Base-by-base conservation (phyloP, 805 yeast genomes). In the Ascoidea tarda region DNA sequence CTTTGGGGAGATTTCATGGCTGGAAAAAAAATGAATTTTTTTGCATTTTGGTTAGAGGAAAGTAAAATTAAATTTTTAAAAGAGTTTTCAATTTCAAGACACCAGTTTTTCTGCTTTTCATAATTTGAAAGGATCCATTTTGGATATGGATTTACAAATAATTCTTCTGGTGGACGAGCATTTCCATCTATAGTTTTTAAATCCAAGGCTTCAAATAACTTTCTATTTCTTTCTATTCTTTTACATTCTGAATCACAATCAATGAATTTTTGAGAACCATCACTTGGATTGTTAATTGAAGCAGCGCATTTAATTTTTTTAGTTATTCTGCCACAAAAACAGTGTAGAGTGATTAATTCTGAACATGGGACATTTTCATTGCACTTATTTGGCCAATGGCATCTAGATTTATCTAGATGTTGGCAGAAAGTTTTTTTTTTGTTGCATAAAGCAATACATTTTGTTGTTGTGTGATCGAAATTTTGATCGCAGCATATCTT, bases 181-280 rank as follows among this genome's bases (percentile, higher is more conserved):
- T 61, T 57, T 38, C 62, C 49, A 16, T 52, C 1, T 45, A 42
- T 53, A 2, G 49, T 16, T 16, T 33, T 52, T 1, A 68, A 50
- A 12, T 73, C 76, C 55, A 89, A 78, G 0, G 95, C 95, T 32
- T 73, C 76, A 52, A 81, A 77, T 49, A 90, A 66, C 56, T 74
- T 72, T 48, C 70, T 72, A 56, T 84, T 85, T 52, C 96, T 72
- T 58, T 76, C 72, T 21, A 72, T 70, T 50, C 74, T 65, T 10
- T 71, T 79, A 69, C 97, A 89, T 32, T 77, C 78, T 6, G 80
- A 84, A 61, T 82, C 85, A 70, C 96, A 89, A 28, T 72, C 74
- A 32, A 86, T 21, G 28, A 21, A 59, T 1, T 59, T 58, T 61
- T 63, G 52, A 49, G 59, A 54, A 28, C 57, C 54, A 16, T 60